These are phyloP conservation scores for Tuber microsphaerosporum DNA, from an alignment of 495 filamentous ascomycete species.

Conservation along the genomic window DNA sequence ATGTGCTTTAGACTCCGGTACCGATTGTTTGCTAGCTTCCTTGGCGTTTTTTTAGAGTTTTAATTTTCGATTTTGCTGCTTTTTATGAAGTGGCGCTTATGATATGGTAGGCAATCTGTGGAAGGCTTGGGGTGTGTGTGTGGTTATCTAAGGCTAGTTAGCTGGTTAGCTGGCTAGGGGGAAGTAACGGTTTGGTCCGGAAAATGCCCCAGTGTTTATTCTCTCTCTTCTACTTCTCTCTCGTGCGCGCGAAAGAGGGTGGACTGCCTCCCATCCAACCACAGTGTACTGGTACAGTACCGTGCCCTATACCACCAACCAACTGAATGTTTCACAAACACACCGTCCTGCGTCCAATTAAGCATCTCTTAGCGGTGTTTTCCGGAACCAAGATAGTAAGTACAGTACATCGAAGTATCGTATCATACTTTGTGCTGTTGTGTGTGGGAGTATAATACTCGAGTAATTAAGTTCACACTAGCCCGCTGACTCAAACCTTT, in stretches of 20 bases:
- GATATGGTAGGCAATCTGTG: not conserved
- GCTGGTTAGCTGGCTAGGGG: not conserved
- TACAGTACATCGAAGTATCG: not conserved
- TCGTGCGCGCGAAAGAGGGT: not conserved
- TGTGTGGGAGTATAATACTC: not conserved
- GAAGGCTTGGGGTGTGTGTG: not conserved
- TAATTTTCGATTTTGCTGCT: not conserved
- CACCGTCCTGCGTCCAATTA: not conserved
- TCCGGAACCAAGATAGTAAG: not conserved
- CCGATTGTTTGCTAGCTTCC: not conserved
- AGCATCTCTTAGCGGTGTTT: not conserved
- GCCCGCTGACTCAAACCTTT: not conserved
- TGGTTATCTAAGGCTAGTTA: not conserved
- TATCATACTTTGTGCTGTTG: not conserved
- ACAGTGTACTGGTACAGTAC: not conserved
- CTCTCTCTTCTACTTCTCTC: not conserved
- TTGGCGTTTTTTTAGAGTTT: not conserved
- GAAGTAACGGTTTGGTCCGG: not conserved
- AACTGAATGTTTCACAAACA: not conserved
- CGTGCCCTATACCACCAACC: not conserved
- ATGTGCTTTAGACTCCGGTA: not conserved
- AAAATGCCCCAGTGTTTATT: not conserved
- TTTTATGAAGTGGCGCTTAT: not conserved
- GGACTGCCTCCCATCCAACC: not conserved
- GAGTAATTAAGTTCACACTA: not conserved